Evolutionary conservation across 345 rosid genomes (phyloP), one percentile per base, ranked within the genome.

Genomic region (Ceriops decandra): DNA sequence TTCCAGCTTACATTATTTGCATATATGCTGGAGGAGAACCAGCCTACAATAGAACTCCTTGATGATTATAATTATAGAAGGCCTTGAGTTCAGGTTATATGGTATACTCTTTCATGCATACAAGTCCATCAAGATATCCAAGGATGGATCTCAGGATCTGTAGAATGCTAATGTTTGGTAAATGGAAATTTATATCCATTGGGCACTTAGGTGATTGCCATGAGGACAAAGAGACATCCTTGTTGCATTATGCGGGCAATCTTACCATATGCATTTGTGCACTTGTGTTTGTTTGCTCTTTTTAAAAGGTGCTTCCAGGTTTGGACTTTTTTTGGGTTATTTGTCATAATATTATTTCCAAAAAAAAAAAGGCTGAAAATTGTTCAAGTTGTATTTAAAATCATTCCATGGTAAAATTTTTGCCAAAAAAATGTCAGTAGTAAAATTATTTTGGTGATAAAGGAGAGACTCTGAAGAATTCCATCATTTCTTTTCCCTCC

Each of bases 391-490:
- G 64, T 52, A 42, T 42, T 42, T 42, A 2, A 13, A 42, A 42
- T 42, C 47, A 42, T 42, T 24, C 32, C 54, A 31, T 2, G 32
- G 67, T 46, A 57, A 46, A 1, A 59, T 51, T 51, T 60, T 20
- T 17, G 15, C 32, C 52, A 38, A 49, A 21, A 21, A 38, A 13
- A 24, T 30, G 11, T 4, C 38, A 53, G 51, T 27, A 36, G 17
- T 70, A 36, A 68, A 22, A 60, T 63, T 74, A 56, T 52, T 33
- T 57, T 28, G 62, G 61, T 31, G 57, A 53, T 60, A n/a, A 35
- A 27, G 19, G 77, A 60, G 66, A 33, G 51, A 36, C 30, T 52
- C 30, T 27, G 67, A 59, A 26, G 28, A 52, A 60, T 26, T 67
- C 30, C 51, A 16, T 10, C 36, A 42, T 42, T 42, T 42, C 5